phyloP scores from a whole-genome alignment of 768 basidiomycete genomes.

The Dacryopinax primogenitus region DNA sequence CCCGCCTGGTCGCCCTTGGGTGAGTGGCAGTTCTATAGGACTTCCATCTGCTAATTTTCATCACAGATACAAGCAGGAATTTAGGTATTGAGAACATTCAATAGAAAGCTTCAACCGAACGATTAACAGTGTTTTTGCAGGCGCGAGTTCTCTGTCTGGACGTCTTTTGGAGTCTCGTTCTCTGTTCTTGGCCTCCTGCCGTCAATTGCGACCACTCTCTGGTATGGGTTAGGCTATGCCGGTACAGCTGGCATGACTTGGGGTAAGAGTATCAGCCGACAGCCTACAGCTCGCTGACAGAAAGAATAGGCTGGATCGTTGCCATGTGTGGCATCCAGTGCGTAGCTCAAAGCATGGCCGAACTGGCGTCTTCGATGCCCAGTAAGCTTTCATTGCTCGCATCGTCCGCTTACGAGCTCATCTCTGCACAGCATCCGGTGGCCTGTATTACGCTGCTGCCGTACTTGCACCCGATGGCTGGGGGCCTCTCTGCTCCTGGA shows the following conservation, averaged over 20 bases:
- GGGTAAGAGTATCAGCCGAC: neutral
- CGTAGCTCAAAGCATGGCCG: slow-evolving; percentile 12
- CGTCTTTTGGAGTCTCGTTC: slow-evolving; percentile 14
- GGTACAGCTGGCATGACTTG: slow-evolving; percentile 12
- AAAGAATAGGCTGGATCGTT: neutral
- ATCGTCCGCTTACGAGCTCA: neutral
- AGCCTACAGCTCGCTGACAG: neutral
- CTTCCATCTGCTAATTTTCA: neutral
- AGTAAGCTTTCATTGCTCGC: neutral
- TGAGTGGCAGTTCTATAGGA: neutral
- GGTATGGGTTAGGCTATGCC: slow-evolving; percentile 11
- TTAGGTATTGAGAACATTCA: neutral
- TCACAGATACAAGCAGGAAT: neutral
- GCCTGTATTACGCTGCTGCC: neutral
- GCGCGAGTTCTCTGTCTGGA: slow-evolving; percentile 16
- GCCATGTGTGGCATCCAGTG: slow-evolving; percentile 14
- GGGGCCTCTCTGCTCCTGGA: slow-evolving; percentile 11
- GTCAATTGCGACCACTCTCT: slow-evolving; percentile 11
- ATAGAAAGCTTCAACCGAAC: neutral
- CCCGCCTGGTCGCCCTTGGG: slow-evolving; percentile 1
- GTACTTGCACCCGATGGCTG: slow-evolving; percentile 10
- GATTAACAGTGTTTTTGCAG: neutral
- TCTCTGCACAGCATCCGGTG: slow-evolving; percentile 6
- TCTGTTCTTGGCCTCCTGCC: slow-evolving; percentile 15
- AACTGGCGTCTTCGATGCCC: slow-evolving; percentile 13